Evolutionary conservation across 225 moss, liverwort and hornwort species (phyloP).

Genomic region (Lunularia cruciata): DNA sequence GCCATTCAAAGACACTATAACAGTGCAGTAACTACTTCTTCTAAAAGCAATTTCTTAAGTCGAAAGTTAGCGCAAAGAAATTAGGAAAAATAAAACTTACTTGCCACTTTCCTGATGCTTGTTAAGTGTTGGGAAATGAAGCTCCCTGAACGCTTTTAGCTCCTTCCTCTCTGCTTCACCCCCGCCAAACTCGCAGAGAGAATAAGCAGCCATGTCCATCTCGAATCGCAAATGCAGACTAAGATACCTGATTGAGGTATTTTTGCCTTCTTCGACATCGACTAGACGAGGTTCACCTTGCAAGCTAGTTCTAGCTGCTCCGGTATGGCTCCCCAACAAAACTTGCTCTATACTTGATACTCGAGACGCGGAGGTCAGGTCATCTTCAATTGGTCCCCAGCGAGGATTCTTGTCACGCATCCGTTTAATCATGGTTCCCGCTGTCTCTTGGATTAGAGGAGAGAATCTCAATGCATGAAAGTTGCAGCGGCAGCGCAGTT

Average conservation of each 20-base stretch:
- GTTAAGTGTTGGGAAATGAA: slow-evolving; percentile 75
- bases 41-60: too few species aligned
- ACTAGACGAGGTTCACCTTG: slow-evolving; percentile 8
- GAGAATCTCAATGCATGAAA: slow-evolving; percentile 80
- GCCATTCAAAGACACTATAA: too few species aligned
- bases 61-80: too few species aligned
- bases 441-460: slow-evolving; percentile 57
- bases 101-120: slow-evolving; percentile 67
- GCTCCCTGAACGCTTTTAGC: slow-evolving; percentile 64
- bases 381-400: slow-evolving; percentile 71
- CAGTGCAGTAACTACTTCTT: too few species aligned
- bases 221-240: slow-evolving; percentile 91
- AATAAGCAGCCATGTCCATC: slow-evolving; percentile 96
- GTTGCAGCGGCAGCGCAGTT: slow-evolving; percentile 95
- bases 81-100: slow-evolving; percentile 43
- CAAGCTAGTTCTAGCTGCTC: slow-evolving; percentile 6
- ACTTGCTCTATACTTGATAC: slow-evolving; percentile 29
- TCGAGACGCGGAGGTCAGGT: slow-evolving; percentile 23
- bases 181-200: slow-evolving; percentile 90
- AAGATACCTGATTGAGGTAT: slow-evolving; percentile 56
- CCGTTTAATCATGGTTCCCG: slow-evolving; percentile 54
- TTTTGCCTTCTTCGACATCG: background rate
- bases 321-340: slow-evolving; percentile 21
- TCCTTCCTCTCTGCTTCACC: slow-evolving; percentile 76
- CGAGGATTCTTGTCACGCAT: slow-evolving; percentile 72